phyloP scores from a whole-genome alignment of 2,329 filamentous ascomycete genomes.

The Mycogone perniciosa region DNA sequence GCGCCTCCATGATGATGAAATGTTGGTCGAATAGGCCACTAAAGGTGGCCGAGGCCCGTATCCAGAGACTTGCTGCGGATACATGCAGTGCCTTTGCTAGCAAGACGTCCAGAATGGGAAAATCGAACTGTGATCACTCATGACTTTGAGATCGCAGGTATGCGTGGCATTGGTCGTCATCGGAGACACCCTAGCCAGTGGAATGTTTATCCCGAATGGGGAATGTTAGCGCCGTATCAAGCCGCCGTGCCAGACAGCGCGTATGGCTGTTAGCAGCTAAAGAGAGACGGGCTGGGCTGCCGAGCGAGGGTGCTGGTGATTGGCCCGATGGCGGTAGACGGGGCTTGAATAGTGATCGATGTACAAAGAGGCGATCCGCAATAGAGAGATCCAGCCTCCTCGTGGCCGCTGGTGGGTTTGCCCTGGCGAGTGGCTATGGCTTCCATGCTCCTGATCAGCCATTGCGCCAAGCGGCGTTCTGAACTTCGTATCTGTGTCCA shows the following conservation, averaged over 20 bases:
- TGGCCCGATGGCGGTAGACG: constrained; percentile 9
- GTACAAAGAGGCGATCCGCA: not conserved
- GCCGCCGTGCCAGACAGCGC: not conserved
- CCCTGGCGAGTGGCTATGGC: not conserved
- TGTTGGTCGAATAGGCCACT: not conserved
- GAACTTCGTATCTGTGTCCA: not conserved
- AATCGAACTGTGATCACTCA: not conserved
- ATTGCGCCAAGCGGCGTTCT: not conserved
- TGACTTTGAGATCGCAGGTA: constrained; percentile 4
- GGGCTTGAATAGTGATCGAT: constrained; percentile 7
- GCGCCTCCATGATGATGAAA: not conserved
- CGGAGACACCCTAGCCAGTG: not conserved
- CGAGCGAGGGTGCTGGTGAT: not conserved
- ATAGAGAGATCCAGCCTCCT: constrained; percentile 1
- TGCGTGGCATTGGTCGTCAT: constrained; percentile 4
- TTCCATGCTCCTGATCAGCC: no score
- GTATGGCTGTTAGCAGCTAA: not conserved
- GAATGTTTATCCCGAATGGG: not conserved
- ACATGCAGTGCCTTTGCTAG: not conserved
- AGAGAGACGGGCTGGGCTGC: not conserved
- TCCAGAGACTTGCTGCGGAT: not conserved
- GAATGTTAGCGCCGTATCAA: constrained; percentile 8
- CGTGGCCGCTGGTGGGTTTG: not conserved
- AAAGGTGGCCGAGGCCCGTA: not conserved
- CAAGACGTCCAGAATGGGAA: not conserved